phyloP scores from a whole-genome alignment of 1,284 basidiomycete species.

The Moesziomyces sp. region DNA sequence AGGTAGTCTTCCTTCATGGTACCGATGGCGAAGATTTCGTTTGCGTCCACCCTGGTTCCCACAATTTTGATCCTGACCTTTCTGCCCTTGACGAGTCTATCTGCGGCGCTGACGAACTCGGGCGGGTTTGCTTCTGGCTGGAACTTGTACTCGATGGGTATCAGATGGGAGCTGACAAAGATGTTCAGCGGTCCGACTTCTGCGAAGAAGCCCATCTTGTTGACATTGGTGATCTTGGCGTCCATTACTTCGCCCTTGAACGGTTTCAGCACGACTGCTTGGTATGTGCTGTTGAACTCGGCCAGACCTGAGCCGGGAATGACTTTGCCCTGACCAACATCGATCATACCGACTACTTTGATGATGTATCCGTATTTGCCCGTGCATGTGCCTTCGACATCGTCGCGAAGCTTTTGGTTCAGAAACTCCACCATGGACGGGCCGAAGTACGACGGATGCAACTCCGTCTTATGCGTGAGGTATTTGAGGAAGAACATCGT shows the following conservation, averaged over 20 bases:
- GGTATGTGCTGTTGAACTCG: conserved; percentile 74
- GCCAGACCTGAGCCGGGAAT: conserved; percentile 91
- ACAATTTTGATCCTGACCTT: conserved; percentile 94
- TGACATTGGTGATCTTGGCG: conserved; percentile 93
- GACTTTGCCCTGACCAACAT: conserved; percentile 74
- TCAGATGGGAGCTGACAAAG: conserved; percentile 84
- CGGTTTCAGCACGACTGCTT: conserved; percentile 66
- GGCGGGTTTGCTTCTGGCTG: conserved; percentile 66
- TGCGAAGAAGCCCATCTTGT: conserved; percentile 99
- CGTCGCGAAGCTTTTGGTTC: conserved; percentile 89
- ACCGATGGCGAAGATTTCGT: conserved; percentile 77
- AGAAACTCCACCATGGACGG: conserved; percentile 93
- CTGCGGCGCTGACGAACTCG: conserved; percentile 58
- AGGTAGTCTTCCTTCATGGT: conserved; percentile 67
- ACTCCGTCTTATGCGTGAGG: conserved; percentile 90
- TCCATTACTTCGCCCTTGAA: conserved; percentile 99
- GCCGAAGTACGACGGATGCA: conserved; percentile 98
- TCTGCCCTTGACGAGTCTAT: conserved; percentile 80
- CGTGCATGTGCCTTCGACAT: conserved; percentile 96
- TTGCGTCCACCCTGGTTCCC: conserved; percentile 94
- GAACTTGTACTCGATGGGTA: conserved; percentile 72
- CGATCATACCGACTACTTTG: conserved; percentile 79
- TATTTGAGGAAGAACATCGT: conserved; percentile 74
- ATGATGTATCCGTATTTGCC: conserved; percentile 94
- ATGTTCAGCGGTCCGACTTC: conserved; percentile 82